These are phyloP conservation scores for Funneliformis geosporum DNA, from an alignment of 192 early-diverging fungal genomes.

Conservation along the genomic window DNA sequence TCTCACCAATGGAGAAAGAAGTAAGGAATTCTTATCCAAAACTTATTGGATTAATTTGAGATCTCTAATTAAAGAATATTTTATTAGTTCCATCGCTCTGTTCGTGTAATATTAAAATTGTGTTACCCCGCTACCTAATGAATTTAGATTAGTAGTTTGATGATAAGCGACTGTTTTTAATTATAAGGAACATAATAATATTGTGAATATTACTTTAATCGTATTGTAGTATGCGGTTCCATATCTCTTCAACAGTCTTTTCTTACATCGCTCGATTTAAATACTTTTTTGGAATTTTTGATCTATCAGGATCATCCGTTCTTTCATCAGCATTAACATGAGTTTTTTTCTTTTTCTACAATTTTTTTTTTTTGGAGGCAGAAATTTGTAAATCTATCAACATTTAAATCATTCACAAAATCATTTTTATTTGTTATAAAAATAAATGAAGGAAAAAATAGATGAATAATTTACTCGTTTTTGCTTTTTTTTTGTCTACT, in stretches of 20 bases:
- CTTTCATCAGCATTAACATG: constrained; percentile 42
- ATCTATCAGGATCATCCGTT: constrained; percentile 50
- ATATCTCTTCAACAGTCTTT: constrained; percentile 75
- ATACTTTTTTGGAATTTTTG: constrained; percentile 81
- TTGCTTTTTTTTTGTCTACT: too few species aligned
- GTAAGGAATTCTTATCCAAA: constrained; percentile 76
- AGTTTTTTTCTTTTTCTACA: constrained; percentile 47
- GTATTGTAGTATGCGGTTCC: constrained; percentile 93
- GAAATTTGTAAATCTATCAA: background rate
- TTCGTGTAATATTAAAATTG: constrained; percentile 89
- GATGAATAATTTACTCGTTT: too few species aligned
- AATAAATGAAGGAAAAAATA: too few species aligned
- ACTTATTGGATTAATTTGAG: constrained; percentile 78
- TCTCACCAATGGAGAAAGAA: constrained; percentile 72
- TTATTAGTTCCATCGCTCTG: constrained; percentile 75
- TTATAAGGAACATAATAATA: background rate
- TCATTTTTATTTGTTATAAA: too few species aligned
- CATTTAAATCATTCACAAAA: too few species aligned
- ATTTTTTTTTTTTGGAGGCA: background rate
- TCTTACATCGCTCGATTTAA: constrained; percentile 86
- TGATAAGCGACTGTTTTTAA: too few species aligned
- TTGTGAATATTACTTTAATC: constrained; percentile 61
- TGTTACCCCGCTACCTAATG: constrained; percentile 74
- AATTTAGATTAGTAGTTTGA: too few species aligned
- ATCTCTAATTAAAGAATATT: constrained; percentile 83